Conservation (phyloP, 768 basidiomycete species). For the Dioszegia aurantiaca region DNA sequence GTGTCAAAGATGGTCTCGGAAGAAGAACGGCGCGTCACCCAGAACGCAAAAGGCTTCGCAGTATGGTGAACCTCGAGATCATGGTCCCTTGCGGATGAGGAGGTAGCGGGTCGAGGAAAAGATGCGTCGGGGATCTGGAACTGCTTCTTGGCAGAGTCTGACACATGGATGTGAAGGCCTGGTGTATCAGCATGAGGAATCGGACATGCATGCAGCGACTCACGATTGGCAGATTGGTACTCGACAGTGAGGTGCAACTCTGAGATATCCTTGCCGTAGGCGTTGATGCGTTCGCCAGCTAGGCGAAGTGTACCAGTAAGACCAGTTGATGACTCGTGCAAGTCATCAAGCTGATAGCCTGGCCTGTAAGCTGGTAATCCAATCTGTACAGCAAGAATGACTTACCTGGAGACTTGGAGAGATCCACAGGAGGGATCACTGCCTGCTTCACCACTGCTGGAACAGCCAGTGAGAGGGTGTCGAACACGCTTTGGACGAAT, state of each 20-base stretch:
- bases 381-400: neutral
- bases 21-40: slow-evolving; percentile 70
- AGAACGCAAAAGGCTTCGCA: slow-evolving; percentile 61
- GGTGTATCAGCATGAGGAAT: neutral
- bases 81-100: slow-evolving; percentile 26
- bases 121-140: slow-evolving; percentile 63
- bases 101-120: slow-evolving; percentile 48
- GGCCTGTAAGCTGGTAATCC: neutral
- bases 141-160: slow-evolving; percentile 55
- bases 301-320: slow-evolving; percentile 15
- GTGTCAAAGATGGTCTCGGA: slow-evolving; percentile 66
- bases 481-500: neutral
- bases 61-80: slow-evolving; percentile 70
- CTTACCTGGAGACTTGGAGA: neutral
- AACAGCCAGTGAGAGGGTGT: neutral
- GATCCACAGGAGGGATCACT: neutral
- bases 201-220: neutral
- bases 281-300: slow-evolving; percentile 14
- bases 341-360: slow-evolving; percentile 22
- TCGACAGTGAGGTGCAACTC: slow-evolving; percentile 25
- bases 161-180: slow-evolving; percentile 53
- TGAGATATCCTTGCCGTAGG: slow-evolving; percentile 29
- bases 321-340: slow-evolving; percentile 13
- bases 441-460: neutral
- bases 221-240: slow-evolving; percentile 24